Evolutionary conservation across 2,329 filamentous ascomycete genomes (phyloP).

Genomic region (Penicillium sp.): DNA sequence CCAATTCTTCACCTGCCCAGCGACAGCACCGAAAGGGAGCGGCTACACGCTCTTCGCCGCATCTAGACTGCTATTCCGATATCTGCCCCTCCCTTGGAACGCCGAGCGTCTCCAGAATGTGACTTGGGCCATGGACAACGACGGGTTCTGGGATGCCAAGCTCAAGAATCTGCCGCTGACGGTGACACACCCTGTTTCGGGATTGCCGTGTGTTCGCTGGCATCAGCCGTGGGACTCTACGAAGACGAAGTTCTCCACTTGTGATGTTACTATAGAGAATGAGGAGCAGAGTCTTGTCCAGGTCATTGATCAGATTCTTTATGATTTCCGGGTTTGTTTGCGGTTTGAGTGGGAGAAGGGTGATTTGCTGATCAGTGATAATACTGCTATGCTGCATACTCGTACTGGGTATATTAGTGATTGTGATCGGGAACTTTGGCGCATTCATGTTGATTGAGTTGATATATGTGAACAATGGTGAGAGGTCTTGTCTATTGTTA

Average conservation of each 20-base stretch:
- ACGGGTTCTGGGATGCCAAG: constrained; percentile 48
- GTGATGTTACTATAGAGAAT: constrained; percentile 46
- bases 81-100: constrained; percentile 42
- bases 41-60: constrained; percentile 58
- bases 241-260: constrained; percentile 55
- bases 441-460: constrained; percentile 30
- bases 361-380: constrained; percentile 57
- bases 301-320: constrained; percentile 45
- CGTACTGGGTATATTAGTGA: constrained; percentile 26
- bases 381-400: constrained; percentile 35
- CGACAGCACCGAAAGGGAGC: constrained; percentile 49
- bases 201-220: constrained; percentile 53
- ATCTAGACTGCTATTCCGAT: constrained; percentile 52
- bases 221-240: constrained; percentile 57
- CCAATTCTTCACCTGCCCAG: constrained; percentile 53
- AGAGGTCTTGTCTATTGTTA: not conserved
- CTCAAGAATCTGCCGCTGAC: constrained; percentile 50
- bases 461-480: not conserved
- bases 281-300: constrained; percentile 39
- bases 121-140: constrained; percentile 52
- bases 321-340: constrained; percentile 54
- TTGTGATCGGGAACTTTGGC: constrained; percentile 28
- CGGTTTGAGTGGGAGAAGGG: constrained; percentile 58
- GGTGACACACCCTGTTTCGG: constrained; percentile 47
- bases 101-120: constrained; percentile 17